Conservation (phyloP, 148 eudicot genomes). For the Rhododendron vialii region DNA sequence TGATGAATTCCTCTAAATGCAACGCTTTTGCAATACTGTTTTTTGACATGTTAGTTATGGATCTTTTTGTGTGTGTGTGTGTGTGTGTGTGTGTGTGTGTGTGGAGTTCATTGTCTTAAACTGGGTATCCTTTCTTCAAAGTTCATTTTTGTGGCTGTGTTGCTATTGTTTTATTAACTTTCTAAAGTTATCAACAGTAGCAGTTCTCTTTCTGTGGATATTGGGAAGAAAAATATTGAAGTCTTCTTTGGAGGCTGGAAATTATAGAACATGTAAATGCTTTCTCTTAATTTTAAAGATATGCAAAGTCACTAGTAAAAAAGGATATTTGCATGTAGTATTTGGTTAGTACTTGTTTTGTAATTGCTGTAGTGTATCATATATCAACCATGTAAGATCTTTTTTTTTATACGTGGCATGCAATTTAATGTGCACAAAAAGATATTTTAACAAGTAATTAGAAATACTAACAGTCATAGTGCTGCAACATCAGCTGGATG, state of each 20-base stretch:
- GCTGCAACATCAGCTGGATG: neutral
- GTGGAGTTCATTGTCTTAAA: too few relatives aligned
- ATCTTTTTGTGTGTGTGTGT: too few relatives aligned
- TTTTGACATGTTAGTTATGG: too few relatives aligned
- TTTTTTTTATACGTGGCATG: neutral
- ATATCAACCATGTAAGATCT: neutral
- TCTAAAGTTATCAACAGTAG: too few relatives aligned
- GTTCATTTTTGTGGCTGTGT: too few relatives aligned
- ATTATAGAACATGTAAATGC: too few relatives aligned
- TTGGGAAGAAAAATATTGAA: neutral
- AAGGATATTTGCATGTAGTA: too few relatives aligned
- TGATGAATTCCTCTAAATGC: too few relatives aligned
- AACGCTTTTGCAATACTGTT: too few relatives aligned
- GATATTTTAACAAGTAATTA: neutral
- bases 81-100: too few relatives aligned
- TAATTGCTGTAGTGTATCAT: neutral
- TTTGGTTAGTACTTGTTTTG: neutral
- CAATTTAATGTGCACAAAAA: neutral
- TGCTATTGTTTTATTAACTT: too few relatives aligned
- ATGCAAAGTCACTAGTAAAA: neutral
- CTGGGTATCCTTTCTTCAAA: too few relatives aligned
- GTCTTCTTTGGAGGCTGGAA: neutral
- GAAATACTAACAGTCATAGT: neutral
- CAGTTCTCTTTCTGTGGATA: neutral
- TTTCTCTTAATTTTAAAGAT: neutral